A percentile compares a stretch with the other conserved stretches of the same genome.
These are phyloP conservation scores for Skeletonema potamos DNA, from an alignment of 108 stramenopile species.

Conservation along the genomic window DNA sequence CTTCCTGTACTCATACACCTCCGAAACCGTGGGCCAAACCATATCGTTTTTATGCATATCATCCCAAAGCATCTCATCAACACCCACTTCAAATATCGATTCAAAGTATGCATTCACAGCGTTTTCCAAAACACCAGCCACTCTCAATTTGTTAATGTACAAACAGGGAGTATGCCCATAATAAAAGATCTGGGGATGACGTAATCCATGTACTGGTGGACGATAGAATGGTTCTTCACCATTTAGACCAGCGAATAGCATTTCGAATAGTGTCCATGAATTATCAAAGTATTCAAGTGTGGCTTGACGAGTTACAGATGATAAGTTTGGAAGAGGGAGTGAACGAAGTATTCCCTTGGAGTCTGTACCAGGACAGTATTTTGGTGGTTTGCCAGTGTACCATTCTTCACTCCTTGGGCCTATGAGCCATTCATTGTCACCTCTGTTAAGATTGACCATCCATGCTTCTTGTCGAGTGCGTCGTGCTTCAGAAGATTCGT, in stretches of 20 bases:
- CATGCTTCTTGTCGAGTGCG: conserved; percentile 63
- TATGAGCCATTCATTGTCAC: conserved; percentile 64
- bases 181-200: conserved; percentile 93
- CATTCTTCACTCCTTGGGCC: conserved; percentile 66
- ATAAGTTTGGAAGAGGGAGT: conserved; percentile 69
- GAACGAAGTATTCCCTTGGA: conserved; percentile 55
- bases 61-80: conserved; percentile 98
- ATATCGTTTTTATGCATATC: conserved; percentile 90
- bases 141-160: conserved; percentile 92
- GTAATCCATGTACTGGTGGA: conserved; percentile 83
- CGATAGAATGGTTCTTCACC: conserved; percentile 90
- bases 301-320: conserved; percentile 66
- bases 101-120: conserved; percentile 87
- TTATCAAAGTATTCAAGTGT: conserved; percentile 91
- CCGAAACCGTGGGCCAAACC: conserved; percentile 88
- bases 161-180: conserved; percentile 93
- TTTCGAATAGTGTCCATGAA: conserved; percentile 90
- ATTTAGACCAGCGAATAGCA: conserved; percentile 86
- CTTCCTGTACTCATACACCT: conserved; percentile 86
- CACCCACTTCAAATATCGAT: conserved; percentile 92
- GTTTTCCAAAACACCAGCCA: conserved; percentile 76
- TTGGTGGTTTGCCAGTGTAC: conserved; percentile 73
- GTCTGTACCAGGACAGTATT: conserved; percentile 47
- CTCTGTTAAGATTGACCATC: conserved; percentile 78
- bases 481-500: conserved; percentile 5